phyloP scores from a whole-genome alignment of 1,284 basidiomycete species.

The Cryptococcus hybrid region DNA sequence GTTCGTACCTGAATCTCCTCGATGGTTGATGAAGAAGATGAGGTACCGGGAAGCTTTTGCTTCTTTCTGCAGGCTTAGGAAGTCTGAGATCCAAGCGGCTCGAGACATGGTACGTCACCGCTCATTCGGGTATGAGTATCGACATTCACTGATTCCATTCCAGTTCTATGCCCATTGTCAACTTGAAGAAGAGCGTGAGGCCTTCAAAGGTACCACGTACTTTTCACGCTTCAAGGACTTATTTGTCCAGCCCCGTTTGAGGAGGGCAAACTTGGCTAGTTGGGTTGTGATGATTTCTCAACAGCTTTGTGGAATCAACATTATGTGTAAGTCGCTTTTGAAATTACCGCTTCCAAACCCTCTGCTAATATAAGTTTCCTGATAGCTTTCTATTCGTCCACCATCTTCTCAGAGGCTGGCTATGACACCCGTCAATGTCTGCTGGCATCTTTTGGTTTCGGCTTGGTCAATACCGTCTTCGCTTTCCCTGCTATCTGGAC shows the following conservation, averaged over 20 bases:
- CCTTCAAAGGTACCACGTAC: conserved; percentile 46
- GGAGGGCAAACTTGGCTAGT: conserved; percentile 68
- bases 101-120: conserved; percentile 55
- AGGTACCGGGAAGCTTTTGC: conserved; percentile 66
- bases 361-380: conserved; percentile 20
- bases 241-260: conserved; percentile 63
- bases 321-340: conserved; percentile 51
- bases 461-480: conserved; percentile 45
- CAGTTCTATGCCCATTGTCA: conserved; percentile 49
- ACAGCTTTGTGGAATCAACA: conserved; percentile 51
- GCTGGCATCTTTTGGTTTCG: conserved; percentile 62
- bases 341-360: not conserved
- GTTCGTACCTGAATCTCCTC: conserved; percentile 60
- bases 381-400: conserved; percentile 56
- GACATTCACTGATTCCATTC: not conserved
- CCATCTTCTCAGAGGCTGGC: conserved; percentile 61
- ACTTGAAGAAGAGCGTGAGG: conserved; percentile 43
- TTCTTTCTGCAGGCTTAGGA: conserved; percentile 64
- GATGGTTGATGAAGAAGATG: conserved; percentile 70
- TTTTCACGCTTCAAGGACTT: conserved; percentile 59
- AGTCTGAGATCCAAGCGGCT: conserved; percentile 67
- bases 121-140: conserved; percentile 37
- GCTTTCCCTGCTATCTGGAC: conserved; percentile 57
- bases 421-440: conserved; percentile 45
- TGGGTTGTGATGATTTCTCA: conserved; percentile 63